phyloP scores from a whole-genome alignment of 2,329 filamentous ascomycete genomes.

The Claviceps pazoutovae region DNA sequence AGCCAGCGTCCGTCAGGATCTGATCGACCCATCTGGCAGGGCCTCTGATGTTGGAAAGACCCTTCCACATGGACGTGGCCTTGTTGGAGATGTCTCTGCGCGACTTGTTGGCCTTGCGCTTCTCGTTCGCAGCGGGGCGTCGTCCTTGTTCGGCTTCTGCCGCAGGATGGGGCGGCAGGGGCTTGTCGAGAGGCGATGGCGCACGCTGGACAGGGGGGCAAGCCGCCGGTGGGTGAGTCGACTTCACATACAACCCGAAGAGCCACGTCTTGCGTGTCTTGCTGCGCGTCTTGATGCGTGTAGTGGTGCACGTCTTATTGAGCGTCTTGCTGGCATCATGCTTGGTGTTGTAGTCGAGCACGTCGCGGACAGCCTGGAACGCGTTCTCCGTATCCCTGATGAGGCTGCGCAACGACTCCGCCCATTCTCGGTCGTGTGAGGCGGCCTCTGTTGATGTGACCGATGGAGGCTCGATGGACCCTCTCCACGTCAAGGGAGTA shows the following conservation, averaged over 20 bases:
- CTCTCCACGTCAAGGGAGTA: not conserved
- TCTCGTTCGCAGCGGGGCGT: not conserved
- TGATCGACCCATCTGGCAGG: conserved; percentile 40
- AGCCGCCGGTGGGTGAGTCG: not conserved
- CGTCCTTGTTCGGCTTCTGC: not conserved
- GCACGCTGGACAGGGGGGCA: not conserved
- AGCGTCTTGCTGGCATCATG: conserved; percentile 12
- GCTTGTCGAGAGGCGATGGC: conserved; percentile 1
- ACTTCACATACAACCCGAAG: not conserved
- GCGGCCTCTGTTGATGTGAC: not conserved
- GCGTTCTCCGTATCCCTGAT: conserved; percentile 36
- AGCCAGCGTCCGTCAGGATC: conserved; percentile 38
- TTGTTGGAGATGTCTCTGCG: not conserved
- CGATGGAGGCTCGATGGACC: not conserved
- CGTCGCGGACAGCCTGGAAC: conserved; percentile 30
- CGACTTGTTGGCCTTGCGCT: not conserved
- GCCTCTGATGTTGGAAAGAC: conserved; percentile 6
- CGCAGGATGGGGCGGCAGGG: conserved; percentile 11
- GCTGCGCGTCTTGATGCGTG: conserved; percentile 1
- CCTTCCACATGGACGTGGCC: not conserved
- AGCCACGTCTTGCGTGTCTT: conserved; percentile 11
- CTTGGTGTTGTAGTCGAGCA: conserved; percentile 23
- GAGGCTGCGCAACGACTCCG: conserved; percentile 29
- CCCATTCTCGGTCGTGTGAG: conserved; percentile 11
- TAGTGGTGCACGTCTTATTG: conserved; percentile 8